A percentile compares a stretch with the other conserved stretches of the same genome.
Evolutionary conservation across 768 basidiomycete species (phyloP).

Genomic region (Kwoniella botswanensis): DNA sequence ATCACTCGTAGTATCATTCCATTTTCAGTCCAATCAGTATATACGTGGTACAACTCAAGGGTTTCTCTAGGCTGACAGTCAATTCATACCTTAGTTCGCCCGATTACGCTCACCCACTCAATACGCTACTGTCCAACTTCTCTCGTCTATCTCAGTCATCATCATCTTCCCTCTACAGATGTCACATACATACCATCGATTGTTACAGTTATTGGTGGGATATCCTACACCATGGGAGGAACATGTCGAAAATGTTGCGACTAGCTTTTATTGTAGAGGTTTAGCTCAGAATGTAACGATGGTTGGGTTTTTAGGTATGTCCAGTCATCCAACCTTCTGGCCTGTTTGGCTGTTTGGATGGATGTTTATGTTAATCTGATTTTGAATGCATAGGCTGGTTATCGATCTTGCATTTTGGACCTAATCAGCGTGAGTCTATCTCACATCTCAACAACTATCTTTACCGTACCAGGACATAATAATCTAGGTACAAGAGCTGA

Average conservation of each 20-base stretch:
- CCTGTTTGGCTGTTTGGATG: background rate
- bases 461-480: no score
- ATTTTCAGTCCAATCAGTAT: background rate
- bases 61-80: background rate
- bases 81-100: slow-evolving; percentile 49
- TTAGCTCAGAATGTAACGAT: slow-evolving; percentile 61
- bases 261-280: slow-evolving; percentile 59
- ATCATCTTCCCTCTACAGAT: slow-evolving; percentile 60
- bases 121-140: slow-evolving; percentile 58
- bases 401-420: slow-evolving; percentile 59
- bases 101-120: slow-evolving; percentile 59
- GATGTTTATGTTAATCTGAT: slow-evolving; percentile 8
- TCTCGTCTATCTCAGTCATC: slow-evolving; percentile 58
- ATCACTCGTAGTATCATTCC: slow-evolving; percentile 8
- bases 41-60: background rate
- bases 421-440: slow-evolving; percentile 54
- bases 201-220: slow-evolving; percentile 54
- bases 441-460: background rate
- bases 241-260: slow-evolving; percentile 57
- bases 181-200: slow-evolving; percentile 56
- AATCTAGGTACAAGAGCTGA: no score
- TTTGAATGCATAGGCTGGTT: slow-evolving; percentile 56
- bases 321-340: background rate
- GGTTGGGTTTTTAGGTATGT: slow-evolving; percentile 47
- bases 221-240: slow-evolving; percentile 59